Conservation (phyloP, 768 basidiomycete species). For the Hericium alpestre region DNA sequence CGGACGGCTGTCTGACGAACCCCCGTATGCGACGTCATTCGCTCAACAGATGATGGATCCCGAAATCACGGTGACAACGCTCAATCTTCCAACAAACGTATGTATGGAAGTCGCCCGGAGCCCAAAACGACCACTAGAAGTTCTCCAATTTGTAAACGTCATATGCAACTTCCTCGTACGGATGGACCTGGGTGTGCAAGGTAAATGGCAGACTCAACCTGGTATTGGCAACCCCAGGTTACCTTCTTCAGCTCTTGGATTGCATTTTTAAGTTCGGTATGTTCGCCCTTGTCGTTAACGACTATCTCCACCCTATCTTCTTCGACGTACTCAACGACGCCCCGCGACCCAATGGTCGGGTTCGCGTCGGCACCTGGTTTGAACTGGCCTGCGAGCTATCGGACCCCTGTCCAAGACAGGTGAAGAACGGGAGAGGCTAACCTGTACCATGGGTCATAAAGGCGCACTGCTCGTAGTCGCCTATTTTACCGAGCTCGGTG, state of each 20-base stretch:
- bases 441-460: constrained; percentile 45
- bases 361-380: constrained; percentile 29
- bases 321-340: constrained; percentile 36
- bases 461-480: constrained; percentile 43
- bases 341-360: constrained; percentile 34
- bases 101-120: too few relatives aligned
- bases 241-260: constrained; percentile 39
- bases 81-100: too few relatives aligned
- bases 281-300: constrained; percentile 27
- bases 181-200: neutral
- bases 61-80: too few relatives aligned
- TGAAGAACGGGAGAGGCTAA: constrained; percentile 10
- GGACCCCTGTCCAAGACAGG: neutral
- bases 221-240: constrained; percentile 9
- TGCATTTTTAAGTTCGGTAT: constrained; percentile 27
- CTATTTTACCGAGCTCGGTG: constrained; percentile 38
- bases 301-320: constrained; percentile 45
- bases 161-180: neutral
- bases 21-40: too few relatives aligned
- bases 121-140: neutral
- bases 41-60: too few relatives aligned
- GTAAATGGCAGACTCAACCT: neutral
- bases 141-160: neutral
- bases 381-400: constrained; percentile 31
- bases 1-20: too few relatives aligned